These are phyloP conservation scores for Rhynchospora tenuis DNA, from an alignment of 176 grass and related monocot species.

Conservation along the genomic window DNA sequence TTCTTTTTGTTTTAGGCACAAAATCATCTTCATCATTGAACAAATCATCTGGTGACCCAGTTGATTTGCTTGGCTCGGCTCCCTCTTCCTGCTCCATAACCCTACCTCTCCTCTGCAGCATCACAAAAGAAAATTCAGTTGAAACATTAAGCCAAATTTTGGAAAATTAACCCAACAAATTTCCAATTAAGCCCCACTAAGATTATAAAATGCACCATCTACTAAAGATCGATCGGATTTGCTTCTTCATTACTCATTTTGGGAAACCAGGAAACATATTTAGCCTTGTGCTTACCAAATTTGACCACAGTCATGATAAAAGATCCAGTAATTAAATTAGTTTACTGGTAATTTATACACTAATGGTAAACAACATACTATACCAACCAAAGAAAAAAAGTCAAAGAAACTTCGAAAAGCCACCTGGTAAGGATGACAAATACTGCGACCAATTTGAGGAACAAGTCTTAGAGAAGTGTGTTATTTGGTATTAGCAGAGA, in stretches of 20 bases:
- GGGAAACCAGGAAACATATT: not conserved
- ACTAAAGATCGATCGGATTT: not conserved
- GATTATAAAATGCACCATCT: not conserved
- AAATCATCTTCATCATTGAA: slow-evolving; percentile 33
- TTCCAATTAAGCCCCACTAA: not conserved
- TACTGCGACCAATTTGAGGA: not conserved
- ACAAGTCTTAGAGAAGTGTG: not conserved
- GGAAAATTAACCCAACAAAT: not conserved
- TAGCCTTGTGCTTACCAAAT: not conserved
- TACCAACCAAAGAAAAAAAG: not conserved
- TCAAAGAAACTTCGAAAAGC: not conserved
- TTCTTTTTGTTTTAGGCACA: slow-evolving; percentile 35
- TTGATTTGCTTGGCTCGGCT: slow-evolving; percentile 23
- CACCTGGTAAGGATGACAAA: not conserved
- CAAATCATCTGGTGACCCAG: slow-evolving; percentile 27
- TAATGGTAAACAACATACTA: not conserved
- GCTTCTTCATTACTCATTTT: not conserved
- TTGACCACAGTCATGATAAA: not conserved
- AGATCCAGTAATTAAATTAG: not conserved
- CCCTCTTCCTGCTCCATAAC: slow-evolving; percentile 27
- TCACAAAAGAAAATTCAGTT: not conserved
- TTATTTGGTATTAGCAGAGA: not conserved
- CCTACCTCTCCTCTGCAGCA: slow-evolving; percentile 39
- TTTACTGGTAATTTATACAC: not conserved
- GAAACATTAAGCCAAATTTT: not conserved